Conservation (phyloP, 2,329 filamentous ascomycete species). For the Mariannaea sp. region DNA sequence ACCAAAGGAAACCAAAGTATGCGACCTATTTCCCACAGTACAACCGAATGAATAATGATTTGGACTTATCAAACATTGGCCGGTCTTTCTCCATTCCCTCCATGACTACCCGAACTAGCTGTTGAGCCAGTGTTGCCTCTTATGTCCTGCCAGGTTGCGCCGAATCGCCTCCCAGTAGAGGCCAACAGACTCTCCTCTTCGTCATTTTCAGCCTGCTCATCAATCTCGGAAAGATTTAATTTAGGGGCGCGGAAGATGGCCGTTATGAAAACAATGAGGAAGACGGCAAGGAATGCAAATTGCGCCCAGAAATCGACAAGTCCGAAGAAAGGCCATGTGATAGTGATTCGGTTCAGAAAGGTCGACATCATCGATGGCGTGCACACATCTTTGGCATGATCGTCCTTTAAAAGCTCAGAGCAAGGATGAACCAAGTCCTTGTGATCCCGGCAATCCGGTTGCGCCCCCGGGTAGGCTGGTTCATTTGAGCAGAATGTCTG, state of each 20-base stretch:
- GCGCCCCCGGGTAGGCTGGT: conserved; percentile 63
- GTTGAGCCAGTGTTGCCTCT: conserved; percentile 55
- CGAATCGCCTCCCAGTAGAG: conserved; percentile 79
- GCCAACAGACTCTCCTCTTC: conserved; percentile 93
- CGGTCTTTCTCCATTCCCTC: conserved; percentile 29
- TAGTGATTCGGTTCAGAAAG: conserved; percentile 87
- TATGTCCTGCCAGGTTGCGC: conserved; percentile 88
- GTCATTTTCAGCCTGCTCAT: conserved; percentile 87
- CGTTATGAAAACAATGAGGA: conserved; percentile 79
- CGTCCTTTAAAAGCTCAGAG: conserved; percentile 73
- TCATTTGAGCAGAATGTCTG: conserved; percentile 89
- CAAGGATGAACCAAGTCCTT: conserved; percentile 78
- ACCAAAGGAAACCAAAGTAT: not conserved
- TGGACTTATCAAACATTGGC: conserved; percentile 17
- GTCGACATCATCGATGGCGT: conserved; percentile 90
- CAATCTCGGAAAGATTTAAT: conserved; percentile 75
- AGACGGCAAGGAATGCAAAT: conserved; percentile 85
- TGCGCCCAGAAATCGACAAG: conserved; percentile 95
- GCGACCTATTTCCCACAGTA: not conserved
- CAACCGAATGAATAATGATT: not conserved
- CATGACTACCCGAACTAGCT: conserved; percentile 13
- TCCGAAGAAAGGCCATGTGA: conserved; percentile 96
- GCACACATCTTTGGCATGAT: conserved; percentile 79
- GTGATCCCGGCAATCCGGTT: conserved; percentile 76
- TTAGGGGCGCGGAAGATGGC: conserved; percentile 80